Evolutionary conservation across 2,329 filamentous ascomycete species (phyloP).

Genomic region (Aspergillus chevalieri): DNA sequence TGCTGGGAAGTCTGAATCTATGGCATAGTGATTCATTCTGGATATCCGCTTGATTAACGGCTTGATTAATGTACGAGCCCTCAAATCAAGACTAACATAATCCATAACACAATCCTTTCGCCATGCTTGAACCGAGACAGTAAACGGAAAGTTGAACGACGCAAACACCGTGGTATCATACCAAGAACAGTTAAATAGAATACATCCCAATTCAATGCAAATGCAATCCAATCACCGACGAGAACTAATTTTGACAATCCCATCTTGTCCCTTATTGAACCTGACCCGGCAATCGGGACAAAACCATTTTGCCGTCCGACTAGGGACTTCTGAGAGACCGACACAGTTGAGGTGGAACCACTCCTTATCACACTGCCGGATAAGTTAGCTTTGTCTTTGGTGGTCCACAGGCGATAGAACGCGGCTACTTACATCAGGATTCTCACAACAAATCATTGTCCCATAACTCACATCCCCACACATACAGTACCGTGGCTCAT

Average conservation of each 20-base stretch:
- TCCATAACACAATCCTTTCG: constrained; percentile 4
- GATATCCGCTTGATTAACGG: too few species aligned
- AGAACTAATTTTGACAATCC: constrained; percentile 32
- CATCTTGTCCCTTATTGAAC: constrained; percentile 37
- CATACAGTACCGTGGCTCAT: constrained; percentile 59
- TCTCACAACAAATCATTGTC: constrained; percentile 61
- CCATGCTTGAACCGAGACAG: constrained; percentile 6
- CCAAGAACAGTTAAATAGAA: background rate
- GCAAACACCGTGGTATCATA: constrained; percentile 11
- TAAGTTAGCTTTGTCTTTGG: constrained; percentile 9
- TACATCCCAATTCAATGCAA: background rate
- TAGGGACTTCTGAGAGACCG: constrained; percentile 52
- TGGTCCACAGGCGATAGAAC: constrained; percentile 1
- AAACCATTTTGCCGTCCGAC: constrained; percentile 59
- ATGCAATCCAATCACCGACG: constrained; percentile 21
- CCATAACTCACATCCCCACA: constrained; percentile 60
- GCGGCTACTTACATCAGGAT: constrained; percentile 45
- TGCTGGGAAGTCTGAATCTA: background rate
- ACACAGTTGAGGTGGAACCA: constrained; percentile 63
- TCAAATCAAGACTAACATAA: too few species aligned
- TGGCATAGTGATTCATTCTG: background rate
- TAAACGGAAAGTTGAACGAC: background rate
- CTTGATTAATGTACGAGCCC: background rate
- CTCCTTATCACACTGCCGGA: constrained; percentile 54
- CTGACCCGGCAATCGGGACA: constrained; percentile 56